Evolutionary conservation across 2,329 filamentous ascomycete genomes (phyloP), one percentile per base, ranked within the genome.

Genomic region (Penicillium sp.): DNA sequence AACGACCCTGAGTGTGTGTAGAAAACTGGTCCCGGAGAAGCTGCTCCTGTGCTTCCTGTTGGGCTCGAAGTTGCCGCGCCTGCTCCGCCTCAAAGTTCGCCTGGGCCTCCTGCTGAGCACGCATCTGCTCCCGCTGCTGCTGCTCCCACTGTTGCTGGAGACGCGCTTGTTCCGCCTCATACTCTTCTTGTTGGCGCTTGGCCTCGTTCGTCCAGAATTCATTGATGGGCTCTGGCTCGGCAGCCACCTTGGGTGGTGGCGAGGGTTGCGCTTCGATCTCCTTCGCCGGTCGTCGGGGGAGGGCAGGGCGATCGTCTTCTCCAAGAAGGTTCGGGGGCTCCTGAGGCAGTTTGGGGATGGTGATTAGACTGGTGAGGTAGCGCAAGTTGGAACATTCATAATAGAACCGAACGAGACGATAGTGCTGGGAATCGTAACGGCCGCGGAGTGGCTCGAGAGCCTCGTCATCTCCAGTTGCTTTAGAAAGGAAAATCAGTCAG

Each of bases 191-290:
- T 73, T 97, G 92, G 31, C 92, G 85, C 62, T 89, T 89, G 58
- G 96, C 85, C 73, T 97, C 92, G 64, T 86, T 90, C 77, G 95
- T 95, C 94, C 94, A 99, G 74, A 99, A 99, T 67, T 99, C 94
- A 50, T 90, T 90, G 69, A 99, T 97, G 47, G 96, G 91, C 68
- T 94, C 92, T 0, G 93, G 93, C 67, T 97, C 94, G 1, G 74
- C 73, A 4, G 92, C 86, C n/a, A 27, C 78, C 9, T 85, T 84
- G 1, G 89, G 85, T 1, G 81, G 79, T 7, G 91, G 89, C 1
- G 88, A 86, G 1, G 89, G 87, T 52, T 84, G 72, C 77, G 81
- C 78, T 82, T 92, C 80, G 80, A 89, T 77, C 82, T 96, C 73
- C 80, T 79, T 82, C 35, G 76, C 76, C 3, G 86, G 94, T 57